phyloP scores from a whole-genome alignment of 2,329 filamentous ascomycete species.

The Dactylonectria estremocensis region DNA sequence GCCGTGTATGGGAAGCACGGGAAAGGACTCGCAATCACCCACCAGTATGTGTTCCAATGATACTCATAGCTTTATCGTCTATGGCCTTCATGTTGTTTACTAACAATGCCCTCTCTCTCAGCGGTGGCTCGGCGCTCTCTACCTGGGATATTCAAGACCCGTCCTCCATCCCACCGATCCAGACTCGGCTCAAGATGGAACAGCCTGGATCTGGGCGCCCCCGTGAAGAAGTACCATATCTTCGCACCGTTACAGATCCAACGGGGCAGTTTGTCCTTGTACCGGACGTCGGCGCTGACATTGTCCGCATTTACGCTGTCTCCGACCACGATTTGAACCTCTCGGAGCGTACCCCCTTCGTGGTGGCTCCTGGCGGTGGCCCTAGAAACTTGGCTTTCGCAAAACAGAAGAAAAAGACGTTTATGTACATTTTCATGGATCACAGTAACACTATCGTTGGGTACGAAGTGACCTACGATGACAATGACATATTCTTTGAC shows the following conservation, averaged over 20 bases:
- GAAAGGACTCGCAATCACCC: slow-evolving; percentile 59
- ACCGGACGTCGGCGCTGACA: slow-evolving; percentile 77
- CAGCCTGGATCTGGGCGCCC: slow-evolving; percentile 56
- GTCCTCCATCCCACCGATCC: slow-evolving; percentile 52
- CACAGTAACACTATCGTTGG: slow-evolving; percentile 70
- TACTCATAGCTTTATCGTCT: neutral
- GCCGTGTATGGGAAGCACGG: slow-evolving; percentile 60
- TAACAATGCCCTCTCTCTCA: slow-evolving; percentile 40
- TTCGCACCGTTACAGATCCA: slow-evolving; percentile 78
- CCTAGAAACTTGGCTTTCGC: slow-evolving; percentile 77
- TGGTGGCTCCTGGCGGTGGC: slow-evolving; percentile 69
- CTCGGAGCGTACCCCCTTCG: slow-evolving; percentile 57
- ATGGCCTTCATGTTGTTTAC: neutral
- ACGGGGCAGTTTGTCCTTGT: slow-evolving; percentile 74
- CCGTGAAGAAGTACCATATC: slow-evolving; percentile 72
- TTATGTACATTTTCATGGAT: slow-evolving; percentile 75
- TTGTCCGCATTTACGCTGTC: slow-evolving; percentile 71
- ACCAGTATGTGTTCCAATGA: slow-evolving; percentile 58
- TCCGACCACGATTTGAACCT: slow-evolving; percentile 60
- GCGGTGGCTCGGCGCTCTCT: slow-evolving; percentile 59
- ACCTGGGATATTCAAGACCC: slow-evolving; percentile 62
- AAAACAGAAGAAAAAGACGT: slow-evolving; percentile 61
- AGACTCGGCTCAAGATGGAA: slow-evolving; percentile 58
- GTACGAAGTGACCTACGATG: slow-evolving; percentile 69
- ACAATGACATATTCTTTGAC: slow-evolving; percentile 59